Evolutionary conservation across 2,329 filamentous ascomycete genomes (phyloP), one percentile per base, ranked within the genome.

Genomic region (Aspergillus sp.): DNA sequence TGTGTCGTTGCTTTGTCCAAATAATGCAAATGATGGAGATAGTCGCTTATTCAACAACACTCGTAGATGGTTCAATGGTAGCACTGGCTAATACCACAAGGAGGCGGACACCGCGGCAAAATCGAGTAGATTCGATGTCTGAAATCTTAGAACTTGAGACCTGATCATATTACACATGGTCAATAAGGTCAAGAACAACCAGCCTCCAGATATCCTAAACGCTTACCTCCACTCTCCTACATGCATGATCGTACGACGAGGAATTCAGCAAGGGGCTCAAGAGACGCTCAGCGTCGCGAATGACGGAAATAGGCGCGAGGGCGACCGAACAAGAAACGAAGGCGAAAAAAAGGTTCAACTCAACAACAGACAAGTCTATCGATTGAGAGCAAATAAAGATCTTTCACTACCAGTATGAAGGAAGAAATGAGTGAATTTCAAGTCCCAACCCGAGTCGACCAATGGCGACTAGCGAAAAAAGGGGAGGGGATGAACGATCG

Each of bases 161-260:
- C 53, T 42, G 16, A n/a, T 42, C 16, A 42, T 36, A 57, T 49
- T 49, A 47, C 56, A 32, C 56, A 54, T 57, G 42, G 42, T 59
- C 51, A 56, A 24, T 24, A 55, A 50, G 49, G 54, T 54, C 20
- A 42, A 47, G 42, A 7, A 22, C 46, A 14, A 12, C 47, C 59
- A 61, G 63, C 54, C 61, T 62, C 55, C 45, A 39, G 49, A 45
- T 60, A 49, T 56, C 45, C 47, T n/a, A 6, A 26, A 46, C 18
- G 65, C 64, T 62, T 53, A 66, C 64, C 54, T 61, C 52, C 51
- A 55, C 29, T 58, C 49, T 60, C 49, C 55, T 55, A 58, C 52
- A 50, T 65, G 63, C 63, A 64, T 65, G 54, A 51, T 64, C 58
- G 56, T 51, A 51, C 32, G 26, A 18, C 49, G 26, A 57, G 32